A percentile compares a stretch with the other conserved stretches of the same genome.
These are phyloP conservation scores for Salix dunnii DNA, from an alignment of 345 rosid species.

Conservation along the genomic window DNA sequence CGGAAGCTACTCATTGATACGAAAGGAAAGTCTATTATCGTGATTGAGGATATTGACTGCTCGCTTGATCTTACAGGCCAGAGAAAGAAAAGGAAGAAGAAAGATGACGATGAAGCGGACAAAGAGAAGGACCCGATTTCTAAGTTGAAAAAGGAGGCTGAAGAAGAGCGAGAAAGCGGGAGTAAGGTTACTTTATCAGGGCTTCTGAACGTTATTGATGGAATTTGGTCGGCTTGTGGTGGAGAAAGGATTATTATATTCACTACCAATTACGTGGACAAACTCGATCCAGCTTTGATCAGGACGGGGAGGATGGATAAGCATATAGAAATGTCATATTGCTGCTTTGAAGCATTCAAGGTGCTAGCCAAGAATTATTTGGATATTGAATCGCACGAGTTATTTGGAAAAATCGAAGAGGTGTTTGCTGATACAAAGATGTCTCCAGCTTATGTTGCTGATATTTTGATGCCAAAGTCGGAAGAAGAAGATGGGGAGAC, in stretches of 20 bases:
- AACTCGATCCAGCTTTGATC: constrained; percentile 20
- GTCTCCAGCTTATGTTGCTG: constrained; percentile 17
- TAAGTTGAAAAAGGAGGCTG: background rate
- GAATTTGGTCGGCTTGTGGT: constrained; percentile 19
- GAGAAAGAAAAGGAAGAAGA: background rate
- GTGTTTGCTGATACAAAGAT: constrained; percentile 5
- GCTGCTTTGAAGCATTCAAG: constrained; percentile 16
- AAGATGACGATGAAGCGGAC: background rate
- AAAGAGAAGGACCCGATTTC: constrained; percentile 4
- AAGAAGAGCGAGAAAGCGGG: background rate
- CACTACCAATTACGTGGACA: constrained; percentile 18
- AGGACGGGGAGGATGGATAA: constrained; percentile 20
- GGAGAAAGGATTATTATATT: constrained; percentile 12
- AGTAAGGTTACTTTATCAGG: constrained; percentile 11
- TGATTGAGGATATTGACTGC: constrained; percentile 18
- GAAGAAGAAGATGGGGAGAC: background rate
- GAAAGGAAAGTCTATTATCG: background rate
- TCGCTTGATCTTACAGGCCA: constrained; percentile 15
- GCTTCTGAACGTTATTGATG: constrained; percentile 14
- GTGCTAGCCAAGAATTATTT: constrained; percentile 6
- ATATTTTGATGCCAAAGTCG: constrained; percentile 10
- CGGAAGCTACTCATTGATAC: constrained; percentile 5
- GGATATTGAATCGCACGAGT: constrained; percentile 6
- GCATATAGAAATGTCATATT: constrained; percentile 12
- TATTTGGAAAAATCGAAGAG: background rate